Evolutionary conservation across 257 asterid species (phyloP).

Genomic region (Solanum clarkiae): DNA sequence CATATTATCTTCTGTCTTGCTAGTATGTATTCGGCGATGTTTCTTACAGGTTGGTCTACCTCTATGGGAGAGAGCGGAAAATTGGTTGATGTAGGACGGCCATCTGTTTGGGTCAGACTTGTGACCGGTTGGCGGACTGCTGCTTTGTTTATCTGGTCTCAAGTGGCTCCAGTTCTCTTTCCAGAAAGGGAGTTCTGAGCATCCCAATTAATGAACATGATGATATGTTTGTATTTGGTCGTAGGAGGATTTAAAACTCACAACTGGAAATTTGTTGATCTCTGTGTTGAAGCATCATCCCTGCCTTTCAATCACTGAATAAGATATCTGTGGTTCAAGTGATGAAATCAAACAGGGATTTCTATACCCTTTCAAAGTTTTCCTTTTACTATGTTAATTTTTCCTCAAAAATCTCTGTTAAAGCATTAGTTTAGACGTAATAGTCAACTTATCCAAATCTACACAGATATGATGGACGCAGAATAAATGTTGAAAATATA

Average conservation of each 20-base stretch:
- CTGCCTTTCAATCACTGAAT: background rate
- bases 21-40: conserved; percentile 85
- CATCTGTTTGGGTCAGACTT: conserved; percentile 80
- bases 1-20: conserved; percentile 79
- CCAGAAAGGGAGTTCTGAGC: conserved; percentile 75
- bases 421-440: no score
- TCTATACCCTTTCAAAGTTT: background rate
- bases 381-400: no score
- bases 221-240: background rate
- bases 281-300: background rate
- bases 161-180: conserved; percentile 59
- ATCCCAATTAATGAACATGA: background rate
- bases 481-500: no score
- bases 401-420: no score
- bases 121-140: conserved; percentile 69
- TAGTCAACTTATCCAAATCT: no score
- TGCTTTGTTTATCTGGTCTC: conserved; percentile 61
- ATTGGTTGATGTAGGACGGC: conserved; percentile 86
- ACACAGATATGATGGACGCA: no score
- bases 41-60: conserved; percentile 80
- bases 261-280: background rate
- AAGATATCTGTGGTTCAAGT: background rate
- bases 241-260: background rate
- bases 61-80: conserved; percentile 89
- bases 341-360: background rate